These are phyloP conservation scores for Schizopora paradoxa DNA, from an alignment of 1,284 basidiomycete genomes.

Conservation along the genomic window DNA sequence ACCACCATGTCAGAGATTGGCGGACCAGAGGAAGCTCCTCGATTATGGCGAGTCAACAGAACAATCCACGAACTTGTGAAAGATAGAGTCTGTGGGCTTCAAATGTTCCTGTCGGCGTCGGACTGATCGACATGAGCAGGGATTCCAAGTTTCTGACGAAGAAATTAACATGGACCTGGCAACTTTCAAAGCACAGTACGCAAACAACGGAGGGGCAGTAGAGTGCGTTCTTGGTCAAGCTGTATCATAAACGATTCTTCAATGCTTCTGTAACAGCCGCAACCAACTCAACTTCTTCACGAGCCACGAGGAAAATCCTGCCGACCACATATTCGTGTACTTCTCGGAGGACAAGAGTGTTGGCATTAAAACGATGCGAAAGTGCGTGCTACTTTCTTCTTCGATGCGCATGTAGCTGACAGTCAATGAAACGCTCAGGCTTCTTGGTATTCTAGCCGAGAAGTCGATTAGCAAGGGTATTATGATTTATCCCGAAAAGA, in stretches of 20 bases:
- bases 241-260: constrained; percentile 13
- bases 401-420: constrained; percentile 6
- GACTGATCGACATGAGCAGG: constrained; percentile 39
- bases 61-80: constrained; percentile 96
- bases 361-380: constrained; percentile 93
- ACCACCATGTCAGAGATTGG: constrained; percentile 39
- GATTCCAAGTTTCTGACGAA: constrained; percentile 85
- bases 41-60: constrained; percentile 93
- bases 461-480: constrained; percentile 88
- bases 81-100: constrained; percentile 64
- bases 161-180: constrained; percentile 84
- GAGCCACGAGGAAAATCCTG: constrained; percentile 59
- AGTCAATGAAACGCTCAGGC: constrained; percentile 40
- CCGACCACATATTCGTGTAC: constrained; percentile 88
- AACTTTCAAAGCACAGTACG: constrained; percentile 66
- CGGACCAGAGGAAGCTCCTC: constrained; percentile 71
- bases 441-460: constrained; percentile 84
- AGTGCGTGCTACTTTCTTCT: constrained; percentile 52
- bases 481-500: constrained; percentile 93
- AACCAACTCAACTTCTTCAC: constrained; percentile 86
- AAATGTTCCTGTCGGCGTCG: constrained; percentile 4
- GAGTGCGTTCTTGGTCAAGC: constrained; percentile 43
- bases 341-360: constrained; percentile 92
- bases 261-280: constrained; percentile 51
- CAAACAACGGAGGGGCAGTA: constrained; percentile 54